Percentiles rank a stretch among this genome's conserved stretches.
Evolutionary conservation across 2,329 filamentous ascomycete genomes (phyloP).

Genomic region (Rhexocercosporidium sp.): DNA sequence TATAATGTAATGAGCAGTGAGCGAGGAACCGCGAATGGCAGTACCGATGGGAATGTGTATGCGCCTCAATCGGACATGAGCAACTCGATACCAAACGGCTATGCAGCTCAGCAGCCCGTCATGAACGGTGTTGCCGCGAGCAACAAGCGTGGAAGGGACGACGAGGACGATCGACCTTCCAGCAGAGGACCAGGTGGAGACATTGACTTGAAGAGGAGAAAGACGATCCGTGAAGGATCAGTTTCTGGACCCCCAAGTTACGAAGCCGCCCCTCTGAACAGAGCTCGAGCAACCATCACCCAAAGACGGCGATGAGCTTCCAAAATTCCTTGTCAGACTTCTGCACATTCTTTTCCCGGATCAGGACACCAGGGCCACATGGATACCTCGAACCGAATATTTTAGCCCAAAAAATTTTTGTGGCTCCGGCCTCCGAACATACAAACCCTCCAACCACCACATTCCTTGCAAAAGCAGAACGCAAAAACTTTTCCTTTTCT

Average conservation of each 20-base stretch:
- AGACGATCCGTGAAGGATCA: conserved; percentile 70
- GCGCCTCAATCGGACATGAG: conserved; percentile 66
- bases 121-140: conserved; percentile 64
- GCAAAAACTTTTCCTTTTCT: conserved; percentile 31
- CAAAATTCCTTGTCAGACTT: conserved; percentile 26
- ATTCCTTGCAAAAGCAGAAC: conserved; percentile 37
- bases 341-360: conserved; percentile 36
- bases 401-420: conserved; percentile 26
- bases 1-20: conserved; percentile 91
- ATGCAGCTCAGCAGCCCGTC: conserved; percentile 64
- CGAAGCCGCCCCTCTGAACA: conserved; percentile 52
- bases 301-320: conserved; percentile 42
- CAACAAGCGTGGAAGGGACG: conserved; percentile 52
- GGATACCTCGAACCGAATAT: conserved; percentile 15
- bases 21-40: conserved; percentile 69
- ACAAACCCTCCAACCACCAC: conserved; percentile 38
- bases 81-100: conserved; percentile 62
- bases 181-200: conserved; percentile 57
- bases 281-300: conserved; percentile 52
- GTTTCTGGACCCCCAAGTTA: conserved; percentile 55
- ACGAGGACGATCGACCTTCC: conserved; percentile 60
- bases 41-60: conserved; percentile 71
- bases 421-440: conserved; percentile 38
- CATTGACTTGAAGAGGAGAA: conserved; percentile 76
- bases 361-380: conserved; percentile 16